phyloP scores from a whole-genome alignment of 2,329 filamentous ascomycete species.

The Colletotrichum tabaci region DNA sequence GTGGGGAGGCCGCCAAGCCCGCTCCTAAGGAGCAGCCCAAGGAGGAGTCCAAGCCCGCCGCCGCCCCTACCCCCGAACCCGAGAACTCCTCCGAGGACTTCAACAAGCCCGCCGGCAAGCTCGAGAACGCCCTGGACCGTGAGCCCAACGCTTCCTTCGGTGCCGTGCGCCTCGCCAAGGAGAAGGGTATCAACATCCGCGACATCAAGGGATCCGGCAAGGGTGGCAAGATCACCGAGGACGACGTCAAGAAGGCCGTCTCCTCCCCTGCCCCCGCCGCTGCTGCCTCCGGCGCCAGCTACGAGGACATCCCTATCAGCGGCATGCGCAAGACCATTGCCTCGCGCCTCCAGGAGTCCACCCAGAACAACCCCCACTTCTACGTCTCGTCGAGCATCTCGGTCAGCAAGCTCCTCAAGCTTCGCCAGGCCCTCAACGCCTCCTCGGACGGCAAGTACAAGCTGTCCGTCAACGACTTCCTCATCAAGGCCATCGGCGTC shows the following conservation, averaged over 20 bases:
- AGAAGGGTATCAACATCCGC: slow-evolving; percentile 85
- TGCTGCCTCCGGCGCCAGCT: slow-evolving; percentile 74
- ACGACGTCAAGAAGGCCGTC: slow-evolving; percentile 91
- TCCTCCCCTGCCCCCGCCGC: slow-evolving; percentile 68
- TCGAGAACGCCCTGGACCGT: slow-evolving; percentile 89
- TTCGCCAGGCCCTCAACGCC: slow-evolving; percentile 92
- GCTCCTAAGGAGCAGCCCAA: slow-evolving; percentile 77
- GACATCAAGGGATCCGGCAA: slow-evolving; percentile 89
- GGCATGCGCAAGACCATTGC: slow-evolving; percentile 99
- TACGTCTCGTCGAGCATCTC: slow-evolving; percentile 94
- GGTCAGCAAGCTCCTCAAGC: slow-evolving; percentile 95
- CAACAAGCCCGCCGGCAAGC: slow-evolving; percentile 82
- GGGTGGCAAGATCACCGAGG: slow-evolving; percentile 89
- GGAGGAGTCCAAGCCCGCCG: slow-evolving; percentile 74
- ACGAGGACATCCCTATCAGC: slow-evolving; percentile 86
- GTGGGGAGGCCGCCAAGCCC: slow-evolving; percentile 79
- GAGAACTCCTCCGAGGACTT: slow-evolving; percentile 54
- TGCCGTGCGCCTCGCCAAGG: slow-evolving; percentile 86
- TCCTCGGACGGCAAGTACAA: slow-evolving; percentile 95
- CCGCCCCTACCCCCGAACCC: slow-evolving; percentile 68
- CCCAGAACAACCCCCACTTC: slow-evolving; percentile 97
- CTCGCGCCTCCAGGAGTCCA: slow-evolving; percentile 85
- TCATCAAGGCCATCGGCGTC: slow-evolving; percentile 94
- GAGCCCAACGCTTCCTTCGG: slow-evolving; percentile 80
- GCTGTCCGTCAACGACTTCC: slow-evolving; percentile 99